Conservation (phyloP, 371 early-diverging fungal genomes). For the Dichotomocladium elegans region DNA sequence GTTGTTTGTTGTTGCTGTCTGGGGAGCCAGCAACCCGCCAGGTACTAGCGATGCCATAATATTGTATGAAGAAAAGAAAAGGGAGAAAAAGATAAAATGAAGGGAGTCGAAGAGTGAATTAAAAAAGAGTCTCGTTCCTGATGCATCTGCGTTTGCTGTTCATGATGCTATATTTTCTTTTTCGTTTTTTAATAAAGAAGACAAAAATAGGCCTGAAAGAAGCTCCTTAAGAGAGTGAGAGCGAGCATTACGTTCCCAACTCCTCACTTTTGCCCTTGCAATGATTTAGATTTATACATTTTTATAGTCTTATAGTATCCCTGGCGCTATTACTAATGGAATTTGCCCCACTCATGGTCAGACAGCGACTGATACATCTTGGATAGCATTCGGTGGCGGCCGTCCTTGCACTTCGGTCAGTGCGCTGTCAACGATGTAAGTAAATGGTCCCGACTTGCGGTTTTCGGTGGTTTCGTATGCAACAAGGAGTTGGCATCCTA, state of each 20-base stretch:
- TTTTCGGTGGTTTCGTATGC: conserved; percentile 61
- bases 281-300: not conserved
- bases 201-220: not conserved
- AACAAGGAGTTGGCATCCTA: conserved; percentile 51
- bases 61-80: not conserved
- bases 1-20: not conserved
- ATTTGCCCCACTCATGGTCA: too few species aligned
- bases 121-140: not conserved
- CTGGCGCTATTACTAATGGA: not conserved
- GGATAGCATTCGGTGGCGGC: conserved; percentile 38
- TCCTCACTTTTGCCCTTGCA: not conserved
- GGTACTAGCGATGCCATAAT: not conserved
- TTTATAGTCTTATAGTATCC: not conserved
- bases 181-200: not conserved
- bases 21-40: not conserved
- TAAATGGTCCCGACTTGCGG: conserved; percentile 53
- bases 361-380: too few species aligned
- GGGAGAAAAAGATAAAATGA: not conserved
- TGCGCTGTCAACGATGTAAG: conserved; percentile 60
- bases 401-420: conserved; percentile 59
- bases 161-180: too few species aligned
- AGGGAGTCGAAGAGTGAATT: not conserved
- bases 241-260: not conserved
- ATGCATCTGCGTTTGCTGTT: too few species aligned
- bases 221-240: too few species aligned